These are phyloP conservation scores for Ricinus communis DNA, from an alignment of 345 rosid species.

Conservation along the genomic window DNA sequence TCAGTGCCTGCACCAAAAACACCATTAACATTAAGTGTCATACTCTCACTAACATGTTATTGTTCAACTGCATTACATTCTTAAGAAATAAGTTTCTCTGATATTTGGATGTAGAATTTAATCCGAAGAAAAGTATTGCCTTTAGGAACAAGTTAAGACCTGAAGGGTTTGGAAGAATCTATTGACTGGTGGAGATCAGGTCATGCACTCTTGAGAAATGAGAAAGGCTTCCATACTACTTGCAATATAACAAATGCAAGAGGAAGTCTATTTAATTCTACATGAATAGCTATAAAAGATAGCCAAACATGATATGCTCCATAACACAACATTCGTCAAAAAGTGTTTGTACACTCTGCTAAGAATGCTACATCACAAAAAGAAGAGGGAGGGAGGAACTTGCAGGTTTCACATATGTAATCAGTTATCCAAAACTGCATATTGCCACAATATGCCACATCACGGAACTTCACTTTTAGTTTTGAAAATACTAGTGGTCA, in stretches of 20 bases:
- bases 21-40: not conserved
- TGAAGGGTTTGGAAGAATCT: not conserved
- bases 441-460: not conserved
- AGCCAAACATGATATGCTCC: no score
- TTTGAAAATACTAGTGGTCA: not conserved
- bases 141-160: not conserved
- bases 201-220: no score
- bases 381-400: no score
- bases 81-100: not conserved
- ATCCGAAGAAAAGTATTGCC: not conserved
- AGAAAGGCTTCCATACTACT: no score
- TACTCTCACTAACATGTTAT: no score
- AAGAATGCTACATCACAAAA: no score
- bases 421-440: no score
- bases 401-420: no score
- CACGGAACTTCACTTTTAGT: not conserved
- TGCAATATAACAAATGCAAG: no score
- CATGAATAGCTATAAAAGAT: not conserved
- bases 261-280: not conserved
- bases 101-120: not conserved
- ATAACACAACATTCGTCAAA: no score
- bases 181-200: not conserved
- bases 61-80: no score
- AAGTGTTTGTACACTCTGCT: no score
- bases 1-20: constrained; percentile 19